Evolutionary conservation across 495 filamentous ascomycete genomes (phyloP).

Genomic region (Aspergillus sparsus): DNA sequence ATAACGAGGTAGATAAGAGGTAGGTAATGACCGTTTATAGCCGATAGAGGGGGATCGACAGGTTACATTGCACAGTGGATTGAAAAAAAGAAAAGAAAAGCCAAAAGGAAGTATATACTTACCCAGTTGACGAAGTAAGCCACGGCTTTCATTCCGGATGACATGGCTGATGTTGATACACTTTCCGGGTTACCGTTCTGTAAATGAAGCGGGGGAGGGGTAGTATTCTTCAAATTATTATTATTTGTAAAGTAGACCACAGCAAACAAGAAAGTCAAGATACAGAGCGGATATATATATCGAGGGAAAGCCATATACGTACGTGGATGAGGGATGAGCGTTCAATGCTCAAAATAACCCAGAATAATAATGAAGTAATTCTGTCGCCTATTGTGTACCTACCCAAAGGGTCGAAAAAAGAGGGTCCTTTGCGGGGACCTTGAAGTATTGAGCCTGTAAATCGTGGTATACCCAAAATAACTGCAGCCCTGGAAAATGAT

Average conservation of each 20-base stretch:
- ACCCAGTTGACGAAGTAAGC: slow-evolving; percentile 62
- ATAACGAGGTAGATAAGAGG: too few relatives aligned
- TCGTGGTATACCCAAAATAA: slow-evolving; percentile 21
- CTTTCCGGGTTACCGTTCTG: slow-evolving; percentile 11
- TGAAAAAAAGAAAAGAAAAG: neutral
- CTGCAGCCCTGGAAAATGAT: slow-evolving; percentile 5
- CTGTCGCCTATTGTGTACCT: slow-evolving; percentile 23
- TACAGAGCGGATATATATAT: slow-evolving; percentile 5
- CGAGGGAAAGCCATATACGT: slow-evolving; percentile 17
- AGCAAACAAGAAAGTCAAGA: slow-evolving; percentile 21
- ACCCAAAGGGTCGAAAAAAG: slow-evolving; percentile 1
- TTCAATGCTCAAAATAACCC: slow-evolving; percentile 12
- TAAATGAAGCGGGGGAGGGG: slow-evolving; percentile 12
- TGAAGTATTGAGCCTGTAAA: too few relatives aligned
- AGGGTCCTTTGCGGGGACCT: neutral
- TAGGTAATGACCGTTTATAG: too few relatives aligned
- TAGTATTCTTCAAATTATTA: slow-evolving; percentile 27
- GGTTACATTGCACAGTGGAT: neutral
- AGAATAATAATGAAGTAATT: slow-evolving; percentile 13
- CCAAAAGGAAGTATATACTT: slow-evolving; percentile 23
- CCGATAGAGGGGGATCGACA: neutral
- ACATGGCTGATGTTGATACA: slow-evolving; percentile 30
- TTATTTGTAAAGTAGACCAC: slow-evolving; percentile 15
- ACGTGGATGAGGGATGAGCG: slow-evolving; percentile 1
- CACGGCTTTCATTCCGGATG: slow-evolving; percentile 44